Evolutionary conservation across 2,329 filamentous ascomycete genomes (phyloP).

Genomic region (Orbilia ellipsospora): DNA sequence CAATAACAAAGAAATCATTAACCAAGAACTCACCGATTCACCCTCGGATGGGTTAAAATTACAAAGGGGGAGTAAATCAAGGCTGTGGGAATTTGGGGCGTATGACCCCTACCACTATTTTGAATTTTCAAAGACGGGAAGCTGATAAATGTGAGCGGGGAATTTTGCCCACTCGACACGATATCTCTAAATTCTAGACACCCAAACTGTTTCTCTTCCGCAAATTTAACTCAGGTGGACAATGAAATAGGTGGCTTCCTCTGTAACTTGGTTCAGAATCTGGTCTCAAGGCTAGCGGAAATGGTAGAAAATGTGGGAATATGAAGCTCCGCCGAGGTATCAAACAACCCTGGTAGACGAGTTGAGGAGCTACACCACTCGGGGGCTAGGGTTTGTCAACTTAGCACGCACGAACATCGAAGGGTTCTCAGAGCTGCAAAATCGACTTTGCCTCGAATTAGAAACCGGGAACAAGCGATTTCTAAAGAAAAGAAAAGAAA

Average conservation of each 20-base stretch:
- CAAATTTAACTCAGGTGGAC: conserved; percentile 1
- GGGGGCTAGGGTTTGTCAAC: conserved; percentile 31
- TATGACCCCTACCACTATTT: conserved; percentile 19
- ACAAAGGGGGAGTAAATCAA: neutral
- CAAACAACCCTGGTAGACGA: conserved; percentile 22
- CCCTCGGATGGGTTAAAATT: conserved; percentile 1
- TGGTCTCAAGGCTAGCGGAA: conserved; percentile 17
- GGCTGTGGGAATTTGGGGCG: conserved; percentile 24
- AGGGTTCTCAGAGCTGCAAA: conserved; percentile 30
- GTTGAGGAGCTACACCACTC: conserved; percentile 37
- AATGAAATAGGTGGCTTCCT: conserved; percentile 21
- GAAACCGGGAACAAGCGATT: conserved; percentile 56
- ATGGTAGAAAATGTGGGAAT: conserved; percentile 7
- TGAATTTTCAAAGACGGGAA: neutral
- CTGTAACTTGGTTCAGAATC: conserved; percentile 7
- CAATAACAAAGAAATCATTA: neutral
- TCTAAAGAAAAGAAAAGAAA: conserved; percentile 53
- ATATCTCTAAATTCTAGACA: conserved; percentile 14
- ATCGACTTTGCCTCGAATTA: conserved; percentile 54
- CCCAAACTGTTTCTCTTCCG: conserved; percentile 10
- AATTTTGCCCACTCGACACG: conserved; percentile 20
- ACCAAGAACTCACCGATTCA: neutral
- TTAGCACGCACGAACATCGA: conserved; percentile 35
- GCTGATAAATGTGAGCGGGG: conserved; percentile 10
- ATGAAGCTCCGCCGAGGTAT: conserved; percentile 27